These are phyloP conservation scores for Polyplosphaeria fusca DNA, from an alignment of 495 filamentous ascomycete species.

Conservation along the genomic window DNA sequence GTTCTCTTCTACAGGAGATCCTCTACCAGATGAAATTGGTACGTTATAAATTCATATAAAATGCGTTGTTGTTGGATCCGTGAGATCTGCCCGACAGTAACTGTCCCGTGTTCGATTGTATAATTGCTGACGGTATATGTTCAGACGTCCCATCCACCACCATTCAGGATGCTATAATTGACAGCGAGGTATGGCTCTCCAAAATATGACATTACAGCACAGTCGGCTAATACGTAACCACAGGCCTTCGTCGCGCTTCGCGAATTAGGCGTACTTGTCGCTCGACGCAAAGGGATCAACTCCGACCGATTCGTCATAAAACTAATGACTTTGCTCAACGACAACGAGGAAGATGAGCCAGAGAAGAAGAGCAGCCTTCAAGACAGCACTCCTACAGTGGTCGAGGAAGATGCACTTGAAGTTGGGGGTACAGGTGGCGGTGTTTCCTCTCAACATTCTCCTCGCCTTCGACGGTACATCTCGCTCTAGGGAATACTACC, in stretches of 20 bases:
- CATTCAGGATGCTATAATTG: constrained; percentile 3
- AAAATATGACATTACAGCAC: too few species aligned
- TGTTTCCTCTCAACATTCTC: too few species aligned
- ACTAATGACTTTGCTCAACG: constrained; percentile 15
- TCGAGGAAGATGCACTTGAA: too few species aligned
- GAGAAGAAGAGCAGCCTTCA: neutral
- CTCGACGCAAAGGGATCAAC: constrained; percentile 22
- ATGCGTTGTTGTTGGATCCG: too few species aligned
- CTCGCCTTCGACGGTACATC: too few species aligned
- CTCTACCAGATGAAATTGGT: constrained; percentile 38
- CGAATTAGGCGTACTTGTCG: constrained; percentile 19
- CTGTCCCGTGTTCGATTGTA: too few species aligned
- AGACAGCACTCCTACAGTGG: neutral
- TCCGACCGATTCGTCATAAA: constrained; percentile 12
- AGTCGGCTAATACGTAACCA: too few species aligned
- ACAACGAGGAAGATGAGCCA: neutral
- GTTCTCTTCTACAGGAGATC: constrained; percentile 37
- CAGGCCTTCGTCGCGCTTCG: constrained; percentile 27
- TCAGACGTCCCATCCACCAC: neutral
- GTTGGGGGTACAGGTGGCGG: too few species aligned
- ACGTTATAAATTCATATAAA: too few species aligned
- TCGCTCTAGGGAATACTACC: too few species aligned
- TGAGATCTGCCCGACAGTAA: too few species aligned
- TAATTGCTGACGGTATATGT: too few species aligned
- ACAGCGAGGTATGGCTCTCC: constrained; percentile 23